A percentile compares a stretch with the other conserved stretches of the same genome.
Evolutionary conservation across 495 filamentous ascomycete species (phyloP).

Genomic region (Cetradonia linearis): DNA sequence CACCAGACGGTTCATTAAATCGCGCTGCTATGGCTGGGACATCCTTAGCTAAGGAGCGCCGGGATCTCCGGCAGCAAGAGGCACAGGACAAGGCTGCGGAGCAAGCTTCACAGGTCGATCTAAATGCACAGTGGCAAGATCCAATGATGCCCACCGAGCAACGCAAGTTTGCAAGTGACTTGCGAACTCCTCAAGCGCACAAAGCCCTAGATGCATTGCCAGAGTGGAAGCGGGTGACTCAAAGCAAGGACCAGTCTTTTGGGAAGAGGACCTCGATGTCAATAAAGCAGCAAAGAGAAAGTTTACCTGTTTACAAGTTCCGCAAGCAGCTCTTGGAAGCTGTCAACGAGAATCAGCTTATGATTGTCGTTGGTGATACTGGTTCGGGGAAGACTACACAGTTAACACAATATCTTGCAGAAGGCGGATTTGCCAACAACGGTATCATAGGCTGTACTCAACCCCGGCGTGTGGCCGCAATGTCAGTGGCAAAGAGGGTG

Average conservation of each 20-base stretch:
- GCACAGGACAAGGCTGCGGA: slow-evolving; percentile 73
- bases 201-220: slow-evolving; percentile 60
- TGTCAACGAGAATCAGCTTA: slow-evolving; percentile 73
- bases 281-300: slow-evolving; percentile 91
- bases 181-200: slow-evolving; percentile 48
- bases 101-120: slow-evolving; percentile 67
- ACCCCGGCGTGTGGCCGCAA: slow-evolving; percentile 90
- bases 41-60: slow-evolving; percentile 77
- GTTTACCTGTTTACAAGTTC: slow-evolving; percentile 83
- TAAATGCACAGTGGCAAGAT: slow-evolving; percentile 90
- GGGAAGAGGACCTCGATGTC: slow-evolving; percentile 83
- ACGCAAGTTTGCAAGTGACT: slow-evolving; percentile 76
- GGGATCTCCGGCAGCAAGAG: slow-evolving; percentile 82
- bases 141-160: slow-evolving; percentile 81
- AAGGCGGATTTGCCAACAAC: slow-evolving; percentile 78
- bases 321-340: slow-evolving; percentile 81
- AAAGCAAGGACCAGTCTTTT: slow-evolving; percentile 69
- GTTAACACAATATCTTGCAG: slow-evolving; percentile 86
- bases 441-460: slow-evolving; percentile 98
- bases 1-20: slow-evolving; percentile 91
- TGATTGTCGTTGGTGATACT: slow-evolving; percentile 96
- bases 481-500: slow-evolving; percentile 95
- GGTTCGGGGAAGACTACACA: slow-evolving; percentile 98
- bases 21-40: slow-evolving; percentile 90
- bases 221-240: slow-evolving; percentile 84